These are phyloP conservation scores for Microascus cirrosus DNA, from an alignment of 2,329 filamentous ascomycete genomes.

Conservation along the genomic window DNA sequence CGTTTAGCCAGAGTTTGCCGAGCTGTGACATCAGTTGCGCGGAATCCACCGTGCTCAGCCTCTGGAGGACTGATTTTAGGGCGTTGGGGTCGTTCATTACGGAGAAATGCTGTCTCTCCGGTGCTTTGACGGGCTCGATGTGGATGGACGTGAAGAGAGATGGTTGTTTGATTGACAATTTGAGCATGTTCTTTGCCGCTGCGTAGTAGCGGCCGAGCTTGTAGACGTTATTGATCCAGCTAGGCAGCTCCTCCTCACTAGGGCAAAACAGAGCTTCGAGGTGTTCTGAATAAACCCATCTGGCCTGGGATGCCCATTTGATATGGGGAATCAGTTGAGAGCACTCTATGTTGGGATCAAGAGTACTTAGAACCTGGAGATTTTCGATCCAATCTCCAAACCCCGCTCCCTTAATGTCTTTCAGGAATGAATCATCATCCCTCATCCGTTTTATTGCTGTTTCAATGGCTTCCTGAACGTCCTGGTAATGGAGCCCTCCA, in stretches of 20 bases:
- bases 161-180: constrained; percentile 13
- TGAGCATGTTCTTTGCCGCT: constrained; percentile 16
- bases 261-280: constrained; percentile 9
- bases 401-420: not conserved
- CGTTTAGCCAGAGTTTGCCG: not conserved
- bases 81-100: not conserved
- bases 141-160: constrained; percentile 12
- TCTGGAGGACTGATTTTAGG: not conserved
- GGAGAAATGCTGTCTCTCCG: constrained; percentile 2
- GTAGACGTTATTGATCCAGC: constrained; percentile 10
- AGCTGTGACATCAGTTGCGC: not conserved
- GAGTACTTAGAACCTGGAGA: not conserved
- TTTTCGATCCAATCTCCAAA: not conserved
- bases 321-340: constrained; percentile 3
- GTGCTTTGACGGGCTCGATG: constrained; percentile 8
- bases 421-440: not conserved
- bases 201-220: constrained; percentile 17
- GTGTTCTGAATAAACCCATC: constrained; percentile 12
- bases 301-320: constrained; percentile 14
- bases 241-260: constrained; percentile 1
- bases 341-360: not conserved
- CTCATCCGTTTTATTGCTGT: not conserved
- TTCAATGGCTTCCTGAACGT: not conserved
- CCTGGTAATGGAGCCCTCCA: not conserved
- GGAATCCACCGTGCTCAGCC: constrained; percentile 4